phyloP scores from a whole-genome alignment of 148 eudicot species.

The Arctostaphylos glauca region DNA sequence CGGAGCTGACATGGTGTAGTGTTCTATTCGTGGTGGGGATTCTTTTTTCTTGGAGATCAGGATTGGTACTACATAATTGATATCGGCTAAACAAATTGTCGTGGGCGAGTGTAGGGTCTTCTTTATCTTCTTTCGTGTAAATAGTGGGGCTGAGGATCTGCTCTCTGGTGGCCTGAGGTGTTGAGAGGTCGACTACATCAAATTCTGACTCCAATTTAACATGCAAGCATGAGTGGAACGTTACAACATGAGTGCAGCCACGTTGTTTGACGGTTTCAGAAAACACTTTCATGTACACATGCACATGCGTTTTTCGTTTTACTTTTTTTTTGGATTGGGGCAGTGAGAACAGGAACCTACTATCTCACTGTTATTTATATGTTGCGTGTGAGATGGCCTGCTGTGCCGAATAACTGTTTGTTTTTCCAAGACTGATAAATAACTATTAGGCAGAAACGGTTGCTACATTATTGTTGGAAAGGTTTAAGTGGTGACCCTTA shows the following conservation, averaged over 20 bases:
- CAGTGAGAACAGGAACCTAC: neutral
- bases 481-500: neutral
- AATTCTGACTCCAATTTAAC: neutral
- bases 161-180: neutral
- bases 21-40: too few relatives aligned
- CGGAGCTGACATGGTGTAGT: too few relatives aligned
- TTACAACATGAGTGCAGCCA: neutral
- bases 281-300: neutral
- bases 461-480: neutral
- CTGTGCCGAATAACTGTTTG: neutral
- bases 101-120: neutral
- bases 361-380: neutral
- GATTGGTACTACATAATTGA: too few relatives aligned
- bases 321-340: neutral
- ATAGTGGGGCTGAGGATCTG: neutral
- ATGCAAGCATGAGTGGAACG: neutral
- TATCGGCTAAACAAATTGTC: too few relatives aligned
- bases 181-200: neutral
- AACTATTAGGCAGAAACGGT: neutral
- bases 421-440: neutral
- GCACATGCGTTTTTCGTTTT: neutral
- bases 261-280: neutral
- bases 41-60: too few relatives aligned
- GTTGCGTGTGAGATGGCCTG: neutral
- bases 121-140: neutral